Evolutionary conservation across 331 rosid genomes (phyloP).

Genomic region (Stylosanthes scabra): DNA sequence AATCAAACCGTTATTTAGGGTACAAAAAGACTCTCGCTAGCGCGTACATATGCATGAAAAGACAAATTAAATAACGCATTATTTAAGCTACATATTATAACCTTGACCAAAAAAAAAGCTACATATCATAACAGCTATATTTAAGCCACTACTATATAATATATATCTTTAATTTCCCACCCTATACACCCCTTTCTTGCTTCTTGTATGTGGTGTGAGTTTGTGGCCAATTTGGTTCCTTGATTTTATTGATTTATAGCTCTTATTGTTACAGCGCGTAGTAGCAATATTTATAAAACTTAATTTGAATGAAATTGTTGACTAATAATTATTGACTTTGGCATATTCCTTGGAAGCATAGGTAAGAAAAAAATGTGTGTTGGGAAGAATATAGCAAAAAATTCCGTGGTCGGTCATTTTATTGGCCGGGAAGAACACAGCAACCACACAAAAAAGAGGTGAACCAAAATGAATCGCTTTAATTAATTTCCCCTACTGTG

Average conservation of each 20-base stretch:
- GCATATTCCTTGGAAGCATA: no score
- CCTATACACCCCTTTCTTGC: not conserved
- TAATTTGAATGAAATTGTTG: conserved; percentile 7
- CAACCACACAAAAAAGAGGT: conserved; percentile 23
- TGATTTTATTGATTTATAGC: conserved; percentile 2
- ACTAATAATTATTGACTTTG: conserved; percentile 36
- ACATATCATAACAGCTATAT: not conserved
- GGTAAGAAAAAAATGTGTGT: conserved; percentile 26
- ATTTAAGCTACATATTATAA: not conserved
- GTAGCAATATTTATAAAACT: not conserved
- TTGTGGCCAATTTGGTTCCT: not conserved
- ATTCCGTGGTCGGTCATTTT: conserved; percentile 48
- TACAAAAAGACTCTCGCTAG: not conserved
- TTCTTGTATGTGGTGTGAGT: conserved; percentile 23
- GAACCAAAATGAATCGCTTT: conserved; percentile 17
- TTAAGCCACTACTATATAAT: not conserved
- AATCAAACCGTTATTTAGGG: conserved; percentile 5
- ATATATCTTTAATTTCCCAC: not conserved
- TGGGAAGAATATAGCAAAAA: not conserved
- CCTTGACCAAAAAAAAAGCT: no score
- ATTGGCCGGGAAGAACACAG: not conserved
- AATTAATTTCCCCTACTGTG: not conserved
- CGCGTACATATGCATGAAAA: not conserved
- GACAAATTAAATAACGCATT: not conserved
- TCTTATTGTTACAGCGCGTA: not conserved